Percentiles rank a stretch among this genome's conserved stretches.
phyloP scores from a whole-genome alignment of 495 filamentous ascomycete species.

The Neurospora intermedia region DNA sequence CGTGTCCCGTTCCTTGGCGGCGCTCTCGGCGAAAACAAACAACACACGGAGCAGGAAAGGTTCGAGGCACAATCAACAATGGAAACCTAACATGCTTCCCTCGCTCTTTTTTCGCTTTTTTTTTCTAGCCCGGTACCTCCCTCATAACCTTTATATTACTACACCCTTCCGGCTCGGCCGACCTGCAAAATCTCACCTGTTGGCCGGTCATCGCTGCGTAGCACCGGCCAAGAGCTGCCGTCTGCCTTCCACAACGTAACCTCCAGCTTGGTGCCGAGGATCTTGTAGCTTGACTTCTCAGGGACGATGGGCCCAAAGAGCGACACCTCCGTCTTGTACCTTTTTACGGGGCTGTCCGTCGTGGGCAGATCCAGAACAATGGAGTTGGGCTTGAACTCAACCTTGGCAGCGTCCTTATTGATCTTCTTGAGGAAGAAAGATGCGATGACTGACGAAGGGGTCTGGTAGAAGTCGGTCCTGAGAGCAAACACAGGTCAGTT shows the following conservation, averaged over 20 bases:
- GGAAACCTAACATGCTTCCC: not conserved
- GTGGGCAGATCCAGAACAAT: constrained; percentile 74
- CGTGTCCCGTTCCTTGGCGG: constrained; percentile 5
- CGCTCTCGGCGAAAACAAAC: not conserved
- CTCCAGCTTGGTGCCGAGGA: constrained; percentile 93
- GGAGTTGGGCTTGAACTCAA: constrained; percentile 49
- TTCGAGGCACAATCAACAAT: not conserved
- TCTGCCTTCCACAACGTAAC: constrained; percentile 74
- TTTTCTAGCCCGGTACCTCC: constrained; percentile 1
- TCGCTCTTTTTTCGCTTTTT: not conserved
- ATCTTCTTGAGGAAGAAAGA: constrained; percentile 97
- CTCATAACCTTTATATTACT: constrained; percentile 10
- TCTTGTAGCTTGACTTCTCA: constrained; percentile 63
- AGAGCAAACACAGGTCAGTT: constrained; percentile 5
- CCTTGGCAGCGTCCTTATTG: constrained; percentile 61
- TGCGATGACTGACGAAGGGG: constrained; percentile 69
- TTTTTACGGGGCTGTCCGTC: constrained; percentile 59
- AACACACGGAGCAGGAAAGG: not conserved
- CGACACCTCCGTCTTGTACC: constrained; percentile 61
- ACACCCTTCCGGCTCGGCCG: constrained; percentile 63
- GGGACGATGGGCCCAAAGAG: constrained; percentile 70
- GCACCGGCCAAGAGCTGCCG: constrained; percentile 76
- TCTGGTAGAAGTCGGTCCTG: constrained; percentile 94
- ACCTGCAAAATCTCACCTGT: constrained; percentile 76
- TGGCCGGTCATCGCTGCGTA: constrained; percentile 70